These are phyloP conservation scores for Punica granatum DNA, from an alignment of 345 rosid species.

Conservation along the genomic window DNA sequence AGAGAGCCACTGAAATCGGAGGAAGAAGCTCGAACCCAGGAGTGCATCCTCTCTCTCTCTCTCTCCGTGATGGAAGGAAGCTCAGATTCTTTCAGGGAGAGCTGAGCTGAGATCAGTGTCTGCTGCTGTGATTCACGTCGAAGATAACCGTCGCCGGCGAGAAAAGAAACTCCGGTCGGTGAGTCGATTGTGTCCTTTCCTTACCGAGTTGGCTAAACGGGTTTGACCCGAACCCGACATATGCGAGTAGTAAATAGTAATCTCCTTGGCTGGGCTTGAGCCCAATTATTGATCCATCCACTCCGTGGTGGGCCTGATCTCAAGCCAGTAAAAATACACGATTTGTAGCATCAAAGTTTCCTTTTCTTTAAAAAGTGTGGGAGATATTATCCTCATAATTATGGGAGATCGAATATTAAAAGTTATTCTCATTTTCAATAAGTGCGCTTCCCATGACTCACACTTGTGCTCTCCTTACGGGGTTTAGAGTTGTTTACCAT, in stretches of 20 bases:
- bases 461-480: too few species aligned
- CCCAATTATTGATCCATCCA: background rate
- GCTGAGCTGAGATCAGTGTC: too few species aligned
- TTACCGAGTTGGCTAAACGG: background rate
- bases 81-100: background rate
- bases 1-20: conserved; percentile 67
- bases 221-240: background rate
- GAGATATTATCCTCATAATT: too few species aligned
- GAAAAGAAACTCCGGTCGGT: background rate
- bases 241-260: too few species aligned
- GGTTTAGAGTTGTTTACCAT: too few species aligned
- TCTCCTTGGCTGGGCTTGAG: background rate
- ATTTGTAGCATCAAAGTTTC: too few species aligned
- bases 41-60: conserved; percentile 43
- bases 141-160: background rate
- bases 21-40: conserved; percentile 84
- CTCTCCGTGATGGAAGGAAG: background rate
- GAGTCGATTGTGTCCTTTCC: background rate
- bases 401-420: too few species aligned
- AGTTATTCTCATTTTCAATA: too few species aligned
- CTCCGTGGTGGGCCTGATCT: background rate
- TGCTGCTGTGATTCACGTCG: background rate
- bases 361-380: too few species aligned
- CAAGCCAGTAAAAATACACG: too few species aligned
- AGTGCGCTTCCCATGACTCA: too few species aligned